These are phyloP conservation scores for Psilocybe subaeruginosa DNA, from an alignment of 768 basidiomycete genomes.

Conservation along the genomic window DNA sequence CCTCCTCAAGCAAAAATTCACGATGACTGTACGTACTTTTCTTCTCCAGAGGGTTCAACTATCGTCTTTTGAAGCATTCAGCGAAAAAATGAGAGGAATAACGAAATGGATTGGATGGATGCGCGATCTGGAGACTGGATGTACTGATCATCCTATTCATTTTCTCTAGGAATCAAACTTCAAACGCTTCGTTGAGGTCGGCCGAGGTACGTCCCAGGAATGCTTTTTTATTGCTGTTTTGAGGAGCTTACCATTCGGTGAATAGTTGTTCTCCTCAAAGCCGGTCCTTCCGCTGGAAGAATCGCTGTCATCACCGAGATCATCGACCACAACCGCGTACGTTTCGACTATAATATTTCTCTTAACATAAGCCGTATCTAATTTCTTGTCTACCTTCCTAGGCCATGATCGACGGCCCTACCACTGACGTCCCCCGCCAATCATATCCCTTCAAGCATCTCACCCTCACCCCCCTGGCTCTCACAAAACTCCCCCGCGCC, in stretches of 20 bases:
- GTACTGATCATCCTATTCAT: constrained; percentile 10
- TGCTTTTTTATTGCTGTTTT: neutral
- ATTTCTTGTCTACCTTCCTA: constrained; percentile 30
- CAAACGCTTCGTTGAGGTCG: constrained; percentile 97
- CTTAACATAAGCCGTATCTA: neutral
- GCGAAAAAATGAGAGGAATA: constrained; percentile 4
- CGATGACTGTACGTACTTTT: constrained; percentile 33
- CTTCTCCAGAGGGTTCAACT: constrained; percentile 11
- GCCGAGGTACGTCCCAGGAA: constrained; percentile 67
- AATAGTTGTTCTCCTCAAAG: constrained; percentile 89
- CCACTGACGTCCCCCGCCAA: constrained; percentile 91
- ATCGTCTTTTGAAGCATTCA: constrained; percentile 17
- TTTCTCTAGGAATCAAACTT: constrained; percentile 77
- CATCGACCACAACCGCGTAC: constrained; percentile 97
- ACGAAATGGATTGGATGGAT: constrained; percentile 26
- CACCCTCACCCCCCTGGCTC: constrained; percentile 83
- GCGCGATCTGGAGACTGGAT: constrained; percentile 18
- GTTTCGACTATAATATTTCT: constrained; percentile 26
- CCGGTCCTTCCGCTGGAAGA: constrained; percentile 83
- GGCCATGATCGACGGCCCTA: constrained; percentile 96
- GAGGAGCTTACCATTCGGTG: neutral
- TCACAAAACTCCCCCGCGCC: constrained; percentile 84
- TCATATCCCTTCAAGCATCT: constrained; percentile 90
- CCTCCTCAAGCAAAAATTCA: constrained; percentile 33
- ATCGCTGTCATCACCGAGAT: constrained; percentile 97